Conservation (phyloP, 2,329 filamentous ascomycete species). For the Reticulascus tulasneorum region DNA sequence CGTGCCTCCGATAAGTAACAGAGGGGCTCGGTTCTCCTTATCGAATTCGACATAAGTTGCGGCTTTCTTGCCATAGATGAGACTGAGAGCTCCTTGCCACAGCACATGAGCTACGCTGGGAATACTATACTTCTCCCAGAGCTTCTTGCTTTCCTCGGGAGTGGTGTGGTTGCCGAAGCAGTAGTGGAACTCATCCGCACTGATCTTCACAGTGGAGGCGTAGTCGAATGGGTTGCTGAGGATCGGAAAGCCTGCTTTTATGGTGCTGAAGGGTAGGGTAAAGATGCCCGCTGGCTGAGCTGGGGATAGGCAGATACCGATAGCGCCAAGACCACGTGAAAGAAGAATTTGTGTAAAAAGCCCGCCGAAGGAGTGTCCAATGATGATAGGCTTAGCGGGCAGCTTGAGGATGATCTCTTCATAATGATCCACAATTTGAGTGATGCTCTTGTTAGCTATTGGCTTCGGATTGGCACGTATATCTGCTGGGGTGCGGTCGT, state of each 20-base stretch:
- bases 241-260: slow-evolving; percentile 13
- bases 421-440: slow-evolving; percentile 17
- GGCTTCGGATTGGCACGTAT: slow-evolving; percentile 14
- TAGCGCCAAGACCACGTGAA: slow-evolving; percentile 12
- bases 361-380: slow-evolving; percentile 20
- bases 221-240: slow-evolving; percentile 16
- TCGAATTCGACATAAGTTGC: slow-evolving; percentile 12
- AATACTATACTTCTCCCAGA: slow-evolving; percentile 16
- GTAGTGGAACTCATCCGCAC: slow-evolving; percentile 17
- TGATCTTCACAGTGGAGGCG: slow-evolving; percentile 12
- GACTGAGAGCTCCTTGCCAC: slow-evolving; percentile 16
- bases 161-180: slow-evolving; percentile 17
- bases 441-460: slow-evolving; percentile 14
- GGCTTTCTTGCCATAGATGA: slow-evolving; percentile 3
- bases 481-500: slow-evolving; percentile 16
- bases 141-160: slow-evolving; percentile 8
- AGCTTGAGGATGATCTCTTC: slow-evolving; percentile 15
- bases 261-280: slow-evolving; percentile 10
- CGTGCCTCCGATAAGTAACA: slow-evolving; percentile 15
- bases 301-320: slow-evolving; percentile 15
- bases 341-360: slow-evolving; percentile 18
- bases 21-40: slow-evolving; percentile 8
- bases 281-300: slow-evolving; percentile 18
- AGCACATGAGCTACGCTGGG: slow-evolving; percentile 17
- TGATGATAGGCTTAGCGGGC: slow-evolving; percentile 15